These are phyloP conservation scores for Desmodesmus armatus DNA, from an alignment of 139 green algal species.

Conservation along the genomic window DNA sequence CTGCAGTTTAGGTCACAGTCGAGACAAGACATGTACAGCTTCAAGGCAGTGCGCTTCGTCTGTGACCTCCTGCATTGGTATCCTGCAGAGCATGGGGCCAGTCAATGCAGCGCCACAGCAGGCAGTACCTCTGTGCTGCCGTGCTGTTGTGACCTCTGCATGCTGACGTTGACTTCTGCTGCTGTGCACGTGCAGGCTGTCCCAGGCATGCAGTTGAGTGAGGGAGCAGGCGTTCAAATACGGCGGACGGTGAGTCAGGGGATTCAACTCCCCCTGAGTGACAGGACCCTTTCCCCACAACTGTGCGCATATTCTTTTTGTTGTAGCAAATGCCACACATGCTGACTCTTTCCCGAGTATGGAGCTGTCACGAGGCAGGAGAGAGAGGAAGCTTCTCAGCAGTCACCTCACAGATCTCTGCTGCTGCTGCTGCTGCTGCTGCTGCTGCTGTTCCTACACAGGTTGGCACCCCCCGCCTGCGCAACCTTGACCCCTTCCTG, in stretches of 20 bases:
- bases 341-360: too few species aligned
- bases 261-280: background rate
- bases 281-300: too few species aligned
- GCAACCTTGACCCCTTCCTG: background rate
- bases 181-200: conserved; percentile 66
- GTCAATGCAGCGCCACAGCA: background rate
- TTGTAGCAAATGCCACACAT: background rate
- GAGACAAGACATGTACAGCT: too few species aligned
- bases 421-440: background rate
- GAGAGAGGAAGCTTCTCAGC: background rate
- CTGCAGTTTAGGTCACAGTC: too few species aligned
- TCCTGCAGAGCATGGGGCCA: background rate
- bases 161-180: background rate
- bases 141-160: background rate
- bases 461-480: background rate
- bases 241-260: conserved; percentile 75
- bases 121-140: background rate
- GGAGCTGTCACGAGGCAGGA: background rate
- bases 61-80: too few species aligned
- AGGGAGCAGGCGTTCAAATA: conserved; percentile 87
- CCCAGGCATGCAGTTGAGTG: conserved; percentile 75
- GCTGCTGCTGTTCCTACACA: background rate
- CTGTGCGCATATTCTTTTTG: background rate
- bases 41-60: too few species aligned
- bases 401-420: background rate